Evolutionary conservation across 208 protist species (phyloP).

Genomic region (Acanthamoeba sp.): DNA sequence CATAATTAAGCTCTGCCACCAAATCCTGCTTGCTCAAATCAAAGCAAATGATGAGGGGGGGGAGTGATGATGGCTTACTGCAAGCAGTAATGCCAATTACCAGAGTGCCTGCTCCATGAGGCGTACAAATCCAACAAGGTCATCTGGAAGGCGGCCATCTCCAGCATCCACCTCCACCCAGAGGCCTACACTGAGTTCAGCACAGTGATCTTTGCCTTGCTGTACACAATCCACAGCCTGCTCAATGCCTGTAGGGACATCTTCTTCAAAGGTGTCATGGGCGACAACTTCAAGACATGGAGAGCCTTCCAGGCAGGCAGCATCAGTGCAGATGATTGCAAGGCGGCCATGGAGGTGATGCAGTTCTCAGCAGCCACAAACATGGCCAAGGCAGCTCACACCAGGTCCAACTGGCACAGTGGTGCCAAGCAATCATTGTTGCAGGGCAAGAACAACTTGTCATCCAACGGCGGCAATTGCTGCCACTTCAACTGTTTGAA

Average conservation of each 20-base stretch:
- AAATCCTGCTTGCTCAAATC: background rate
- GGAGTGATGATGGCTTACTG: background rate
- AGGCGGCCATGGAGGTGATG: background rate
- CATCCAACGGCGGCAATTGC: too few species aligned
- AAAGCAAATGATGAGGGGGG: background rate
- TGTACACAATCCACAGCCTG: background rate
- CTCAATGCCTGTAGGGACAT: background rate
- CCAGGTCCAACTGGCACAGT: too few species aligned
- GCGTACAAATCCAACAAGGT: slow-evolving; percentile 27
- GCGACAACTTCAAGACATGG: background rate
- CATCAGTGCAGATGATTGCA: background rate
- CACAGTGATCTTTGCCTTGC: background rate
- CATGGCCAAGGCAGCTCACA: background rate
- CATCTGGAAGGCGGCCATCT: background rate
- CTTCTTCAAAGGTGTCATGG: background rate
- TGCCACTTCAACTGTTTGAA: too few species aligned
- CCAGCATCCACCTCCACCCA: background rate
- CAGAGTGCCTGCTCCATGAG: background rate
- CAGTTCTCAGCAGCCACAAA: background rate
- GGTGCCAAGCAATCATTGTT: too few species aligned
- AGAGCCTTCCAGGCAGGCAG: background rate
- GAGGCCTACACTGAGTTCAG: background rate
- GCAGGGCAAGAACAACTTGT: too few species aligned
- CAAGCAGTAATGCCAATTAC: too few species aligned
- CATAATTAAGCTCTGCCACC: background rate